Evolutionary conservation across 75 land plant species (phyloP), one percentile per base, ranked within the genome.

Genomic region (Sequoia sempervirens): DNA sequence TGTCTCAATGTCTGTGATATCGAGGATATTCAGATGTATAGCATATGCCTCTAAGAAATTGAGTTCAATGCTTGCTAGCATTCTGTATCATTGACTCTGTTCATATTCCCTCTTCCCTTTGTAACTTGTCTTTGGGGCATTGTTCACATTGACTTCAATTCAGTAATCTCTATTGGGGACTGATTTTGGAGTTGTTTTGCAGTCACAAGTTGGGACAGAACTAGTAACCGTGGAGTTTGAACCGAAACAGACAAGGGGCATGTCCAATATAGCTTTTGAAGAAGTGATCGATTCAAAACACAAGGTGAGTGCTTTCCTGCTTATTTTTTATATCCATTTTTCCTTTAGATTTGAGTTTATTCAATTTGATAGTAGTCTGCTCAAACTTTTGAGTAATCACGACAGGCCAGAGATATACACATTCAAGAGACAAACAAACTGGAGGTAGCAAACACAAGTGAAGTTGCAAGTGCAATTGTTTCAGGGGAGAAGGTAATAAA

Each of bases 241-340:
- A 86, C 72, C 90, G 78, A 86, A 88, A 38, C 81, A 52, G 17
- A 83, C 84, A 52, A 54, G 82, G 72, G 56, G 75, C 32, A 80
- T 83, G 86, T 93, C 88, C 75, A 84, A 81, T 84, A 80, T 26
- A 80, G 86, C 90, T 79, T 91, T 91, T 86, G 90, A 89, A 80
- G 89, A 91, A 47, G 86, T 88, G 47, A 87, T 84, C 13, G 82
- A 69, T 84, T 86, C 93, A 18, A 89, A 88, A 79, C 79, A 84
- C 14, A 89, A 89, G 91, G 94, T 92, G n/a, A 13, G 84, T 78
- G n/a, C 36, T 83, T 69, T n/a, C 40, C 64, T 58, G 26, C 14
- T 75, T 56, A 28, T 45, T 5, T 10, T n/a, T 4, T 38, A 26
- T 40, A 18, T 11, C 46, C 14, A 20, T 70, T 34, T 54, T 32